A percentile compares a stretch with the other conserved stretches of the same genome.
Conservation (phyloP, 2,329 filamentous ascomycete genomes). For the Aureobasidium sp. region DNA sequence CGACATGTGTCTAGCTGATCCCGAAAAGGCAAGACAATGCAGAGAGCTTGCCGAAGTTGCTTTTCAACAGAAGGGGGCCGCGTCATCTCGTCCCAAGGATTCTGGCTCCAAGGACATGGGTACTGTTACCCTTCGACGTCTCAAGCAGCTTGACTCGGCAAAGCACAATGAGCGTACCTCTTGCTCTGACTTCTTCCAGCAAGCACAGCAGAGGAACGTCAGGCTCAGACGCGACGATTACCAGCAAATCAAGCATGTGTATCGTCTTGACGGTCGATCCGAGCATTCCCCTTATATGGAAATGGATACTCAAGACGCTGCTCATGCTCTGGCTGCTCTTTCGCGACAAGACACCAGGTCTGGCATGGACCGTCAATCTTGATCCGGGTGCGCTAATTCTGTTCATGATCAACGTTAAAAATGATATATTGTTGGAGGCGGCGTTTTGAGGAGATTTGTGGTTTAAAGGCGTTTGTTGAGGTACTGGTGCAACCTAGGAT, state of each 20-base stretch:
- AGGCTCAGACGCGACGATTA: slow-evolving; percentile 9
- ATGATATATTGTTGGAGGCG: slow-evolving; percentile 1
- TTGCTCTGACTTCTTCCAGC: slow-evolving; percentile 18
- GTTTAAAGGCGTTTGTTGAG: neutral
- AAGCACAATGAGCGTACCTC: slow-evolving; percentile 10
- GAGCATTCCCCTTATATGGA: slow-evolving; percentile 18
- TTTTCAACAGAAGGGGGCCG: neutral
- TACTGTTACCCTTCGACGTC: slow-evolving; percentile 4
- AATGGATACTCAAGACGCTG: slow-evolving; percentile 18
- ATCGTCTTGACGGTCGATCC: slow-evolving; percentile 6
- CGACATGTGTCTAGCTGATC: slow-evolving; percentile 18
- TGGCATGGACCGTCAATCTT: neutral
- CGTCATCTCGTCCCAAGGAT: neutral
- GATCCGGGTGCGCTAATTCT: neutral
- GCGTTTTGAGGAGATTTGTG: neutral
- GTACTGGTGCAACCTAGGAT: neutral
- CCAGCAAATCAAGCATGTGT: slow-evolving; percentile 13
- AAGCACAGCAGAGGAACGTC: slow-evolving; percentile 11
- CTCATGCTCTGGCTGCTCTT: slow-evolving; percentile 17
- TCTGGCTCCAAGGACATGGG: neutral
- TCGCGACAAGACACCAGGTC: slow-evolving; percentile 8
- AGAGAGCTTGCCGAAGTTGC: slow-evolving; percentile 16
- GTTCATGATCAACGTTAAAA: slow-evolving; percentile 5
- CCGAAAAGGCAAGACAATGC: slow-evolving; percentile 18
- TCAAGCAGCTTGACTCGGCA: neutral